phyloP scores from a whole-genome alignment of 192 early-diverging fungal species.

The Funneliformis mosseae region DNA sequence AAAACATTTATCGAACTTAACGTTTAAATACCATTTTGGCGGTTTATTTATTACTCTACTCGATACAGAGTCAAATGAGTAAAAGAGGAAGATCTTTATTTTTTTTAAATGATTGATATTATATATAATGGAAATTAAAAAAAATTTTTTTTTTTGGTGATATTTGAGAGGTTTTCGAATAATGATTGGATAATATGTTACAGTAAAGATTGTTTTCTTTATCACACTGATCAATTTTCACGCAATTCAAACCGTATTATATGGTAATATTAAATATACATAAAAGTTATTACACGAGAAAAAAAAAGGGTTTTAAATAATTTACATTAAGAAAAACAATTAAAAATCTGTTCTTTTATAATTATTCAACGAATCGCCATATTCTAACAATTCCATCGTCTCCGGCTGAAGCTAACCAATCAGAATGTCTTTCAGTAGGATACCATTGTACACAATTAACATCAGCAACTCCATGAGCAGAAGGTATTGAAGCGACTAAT shows the following conservation, averaged over 20 bases:
- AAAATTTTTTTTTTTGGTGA: neutral
- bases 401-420: conserved; percentile 84
- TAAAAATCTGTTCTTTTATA: neutral
- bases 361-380: conserved; percentile 62
- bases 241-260: no score
- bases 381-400: conserved; percentile 88
- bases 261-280: no score
- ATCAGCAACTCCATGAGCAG: conserved; percentile 85
- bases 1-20: neutral
- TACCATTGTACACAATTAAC: conserved; percentile 92
- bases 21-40: neutral
- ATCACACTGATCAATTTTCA: neutral
- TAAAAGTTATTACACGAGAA: no score
- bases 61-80: neutral
- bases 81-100: neutral
- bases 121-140: neutral
- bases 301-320: no score
- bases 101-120: no score
- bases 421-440: conserved; percentile 59
- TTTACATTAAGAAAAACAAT: no score
- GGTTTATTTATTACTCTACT: neutral
- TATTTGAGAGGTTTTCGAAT: neutral
- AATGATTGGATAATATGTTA: neutral
- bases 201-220: neutral
- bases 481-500: conserved; percentile 46